Percentiles rank a stretch among this genome's conserved stretches.
Evolutionary conservation across 2,329 filamentous ascomycete genomes (phyloP).

Genomic region (Paraconiothyrium brasiliense): DNA sequence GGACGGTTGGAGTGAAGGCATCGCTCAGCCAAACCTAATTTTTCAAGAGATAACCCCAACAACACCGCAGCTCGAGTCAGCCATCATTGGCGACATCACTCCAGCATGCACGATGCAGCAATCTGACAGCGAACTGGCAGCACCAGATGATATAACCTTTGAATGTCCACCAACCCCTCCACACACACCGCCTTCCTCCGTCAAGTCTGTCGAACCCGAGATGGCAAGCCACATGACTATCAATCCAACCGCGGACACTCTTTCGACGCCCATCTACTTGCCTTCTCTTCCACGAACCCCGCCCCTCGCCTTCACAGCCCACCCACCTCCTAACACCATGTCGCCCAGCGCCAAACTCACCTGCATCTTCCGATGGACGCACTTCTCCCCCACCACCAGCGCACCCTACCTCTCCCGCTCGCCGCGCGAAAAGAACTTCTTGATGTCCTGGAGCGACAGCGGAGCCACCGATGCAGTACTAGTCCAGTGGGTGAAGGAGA

Average conservation of each 20-base stretch:
- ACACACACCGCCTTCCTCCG: constrained; percentile 2
- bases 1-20: constrained; percentile 25
- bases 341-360: constrained; percentile 31
- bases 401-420: constrained; percentile 22
- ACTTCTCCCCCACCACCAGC: constrained; percentile 26
- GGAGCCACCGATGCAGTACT: constrained; percentile 26
- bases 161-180: neutral
- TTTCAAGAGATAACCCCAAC: constrained; percentile 2
- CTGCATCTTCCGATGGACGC: constrained; percentile 41
- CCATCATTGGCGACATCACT: neutral
- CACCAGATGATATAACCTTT: neutral
- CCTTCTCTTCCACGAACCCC: constrained; percentile 26
- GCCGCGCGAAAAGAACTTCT: constrained; percentile 33
- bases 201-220: neutral
- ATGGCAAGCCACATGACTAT: neutral
- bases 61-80: constrained; percentile 15
- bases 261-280: constrained; percentile 21
- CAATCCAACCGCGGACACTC: neutral
- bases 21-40: constrained; percentile 21
- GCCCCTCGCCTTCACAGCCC: constrained; percentile 19
- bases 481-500: constrained; percentile 27
- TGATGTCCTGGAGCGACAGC: constrained; percentile 32
- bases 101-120: neutral
- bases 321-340: constrained; percentile 32
- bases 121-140: neutral